Evolutionary conservation across 768 basidiomycete species (phyloP).

Genomic region (Paxillus rubicundulus): DNA sequence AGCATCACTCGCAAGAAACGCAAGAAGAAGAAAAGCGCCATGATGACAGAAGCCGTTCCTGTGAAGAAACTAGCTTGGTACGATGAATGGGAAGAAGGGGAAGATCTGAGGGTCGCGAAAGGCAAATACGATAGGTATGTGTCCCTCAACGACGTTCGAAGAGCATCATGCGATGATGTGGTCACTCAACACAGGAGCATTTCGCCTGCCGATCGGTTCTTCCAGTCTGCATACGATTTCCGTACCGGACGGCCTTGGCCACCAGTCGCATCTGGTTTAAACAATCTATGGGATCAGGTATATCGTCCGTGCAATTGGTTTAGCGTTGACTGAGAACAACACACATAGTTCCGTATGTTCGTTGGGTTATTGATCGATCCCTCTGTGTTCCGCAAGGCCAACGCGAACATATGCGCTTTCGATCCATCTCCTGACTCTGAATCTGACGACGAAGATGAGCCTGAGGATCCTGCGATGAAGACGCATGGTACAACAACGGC

Average conservation of each 20-base stretch:
- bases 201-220: conserved; percentile 52
- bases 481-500: not conserved
- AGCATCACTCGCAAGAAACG: conserved; percentile 52
- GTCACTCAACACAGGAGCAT: conserved; percentile 34
- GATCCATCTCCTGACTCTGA: conserved; percentile 37
- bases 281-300: conserved; percentile 66
- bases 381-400: conserved; percentile 33
- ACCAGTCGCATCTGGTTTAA: conserved; percentile 27
- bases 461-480: conserved; percentile 9
- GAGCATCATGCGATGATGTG: conserved; percentile 3
- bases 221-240: conserved; percentile 60
- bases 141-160: conserved; percentile 1
- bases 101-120: conserved; percentile 43
- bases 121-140: conserved; percentile 52
- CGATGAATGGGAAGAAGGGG: conserved; percentile 68
- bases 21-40: conserved; percentile 37
- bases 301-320: conserved; percentile 1
- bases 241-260: conserved; percentile 41
- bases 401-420: conserved; percentile 25
- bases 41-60: conserved; percentile 12
- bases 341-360: conserved; percentile 56
- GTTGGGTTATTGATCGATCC: conserved; percentile 54
- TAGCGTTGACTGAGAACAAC: conserved; percentile 3
- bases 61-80: conserved; percentile 50
- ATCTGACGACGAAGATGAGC: conserved; percentile 26